phyloP scores from a whole-genome alignment of 1,139 yeast species.

The Magnusiomyces suaveolens region DNA sequence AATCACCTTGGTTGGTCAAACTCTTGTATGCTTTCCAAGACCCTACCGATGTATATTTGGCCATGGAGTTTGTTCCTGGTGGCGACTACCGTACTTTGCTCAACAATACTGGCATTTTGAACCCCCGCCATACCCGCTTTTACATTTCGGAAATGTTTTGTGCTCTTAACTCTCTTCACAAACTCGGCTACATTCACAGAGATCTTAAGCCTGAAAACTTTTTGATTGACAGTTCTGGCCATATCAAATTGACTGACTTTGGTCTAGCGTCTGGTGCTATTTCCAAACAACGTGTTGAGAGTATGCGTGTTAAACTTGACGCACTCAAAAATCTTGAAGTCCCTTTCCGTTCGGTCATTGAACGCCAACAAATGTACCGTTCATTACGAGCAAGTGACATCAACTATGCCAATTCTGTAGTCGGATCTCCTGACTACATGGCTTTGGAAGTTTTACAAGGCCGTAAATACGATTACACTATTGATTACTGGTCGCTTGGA shows the following conservation, averaged over 20 bases:
- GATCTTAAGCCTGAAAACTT: conserved; percentile 97
- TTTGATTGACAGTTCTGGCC: conserved; percentile 87
- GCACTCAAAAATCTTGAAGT: conserved; percentile 61
- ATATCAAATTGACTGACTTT: conserved; percentile 92
- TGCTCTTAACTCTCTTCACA: conserved; percentile 86
- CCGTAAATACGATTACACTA: conserved; percentile 84
- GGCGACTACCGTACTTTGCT: conserved; percentile 94
- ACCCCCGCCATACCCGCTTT: conserved; percentile 92
- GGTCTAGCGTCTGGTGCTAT: conserved; percentile 97
- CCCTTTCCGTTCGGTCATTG: conserved; percentile 64
- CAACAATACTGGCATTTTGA: conserved; percentile 84
- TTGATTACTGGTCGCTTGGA: conserved; percentile 98
- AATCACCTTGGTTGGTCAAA: conserved; percentile 94
- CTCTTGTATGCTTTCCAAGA: conserved; percentile 93
- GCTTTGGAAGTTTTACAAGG: conserved; percentile 96
- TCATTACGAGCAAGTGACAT: conserved; percentile 56
- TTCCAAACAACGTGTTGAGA: conserved; percentile 84
- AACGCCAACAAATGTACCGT: conserved; percentile 78
- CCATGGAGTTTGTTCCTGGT: conserved; percentile 99
- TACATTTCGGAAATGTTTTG: conserved; percentile 94
- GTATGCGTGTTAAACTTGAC: conserved; percentile 78
- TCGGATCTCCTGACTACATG: conserved; percentile 98
- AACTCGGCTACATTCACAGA: conserved; percentile 91
- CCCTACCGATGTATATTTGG: conserved; percentile 76
- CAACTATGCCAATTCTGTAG: conserved; percentile 87